These are phyloP conservation scores for Sporodiniella umbellata DNA, from an alignment of 371 early-diverging fungal genomes.

Conservation along the genomic window DNA sequence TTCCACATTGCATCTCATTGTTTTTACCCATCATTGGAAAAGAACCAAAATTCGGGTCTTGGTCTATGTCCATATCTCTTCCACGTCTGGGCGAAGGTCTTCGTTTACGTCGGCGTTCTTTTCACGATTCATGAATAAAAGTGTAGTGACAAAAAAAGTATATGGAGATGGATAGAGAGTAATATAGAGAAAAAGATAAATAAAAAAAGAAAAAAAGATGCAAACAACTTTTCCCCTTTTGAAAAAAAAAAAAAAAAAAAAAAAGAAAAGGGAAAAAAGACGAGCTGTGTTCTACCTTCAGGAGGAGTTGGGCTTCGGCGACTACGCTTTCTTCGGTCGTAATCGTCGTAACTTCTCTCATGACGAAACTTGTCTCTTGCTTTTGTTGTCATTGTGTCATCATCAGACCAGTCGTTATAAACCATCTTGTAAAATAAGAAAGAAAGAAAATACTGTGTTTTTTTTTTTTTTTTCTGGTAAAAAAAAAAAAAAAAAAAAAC, in stretches of 20 bases:
- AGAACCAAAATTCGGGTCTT: slow-evolving; percentile 8
- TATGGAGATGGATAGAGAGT: too few species aligned
- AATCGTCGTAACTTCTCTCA: slow-evolving; percentile 59
- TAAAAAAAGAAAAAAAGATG: slow-evolving; percentile 3
- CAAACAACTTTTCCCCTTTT: too few species aligned
- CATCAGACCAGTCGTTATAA: slow-evolving; percentile 53
- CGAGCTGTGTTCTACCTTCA: slow-evolving; percentile 41
- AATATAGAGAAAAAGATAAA: not conserved
- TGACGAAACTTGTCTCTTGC: slow-evolving; percentile 70
- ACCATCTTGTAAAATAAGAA: slow-evolving; percentile 4
- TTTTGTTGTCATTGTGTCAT: slow-evolving; percentile 47
- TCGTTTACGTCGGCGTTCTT: slow-evolving; percentile 51
- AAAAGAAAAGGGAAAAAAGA: slow-evolving; percentile 3
- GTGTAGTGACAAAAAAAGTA: not conserved
- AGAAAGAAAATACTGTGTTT: not conserved
- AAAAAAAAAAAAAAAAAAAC: not conserved
- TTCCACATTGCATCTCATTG: too few species aligned
- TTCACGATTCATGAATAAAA: slow-evolving; percentile 1
- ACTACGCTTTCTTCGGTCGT: slow-evolving; percentile 39
- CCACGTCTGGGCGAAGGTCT: slow-evolving; percentile 38
- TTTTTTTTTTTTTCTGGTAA: not conserved
- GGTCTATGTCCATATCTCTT: slow-evolving; percentile 16
- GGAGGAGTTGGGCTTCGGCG: slow-evolving; percentile 46
- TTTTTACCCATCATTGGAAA: slow-evolving; percentile 33
- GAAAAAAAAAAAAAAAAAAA: not conserved